phyloP scores from a whole-genome alignment of 495 filamentous ascomycete species.

The Massariosphaeria phaeospora region DNA sequence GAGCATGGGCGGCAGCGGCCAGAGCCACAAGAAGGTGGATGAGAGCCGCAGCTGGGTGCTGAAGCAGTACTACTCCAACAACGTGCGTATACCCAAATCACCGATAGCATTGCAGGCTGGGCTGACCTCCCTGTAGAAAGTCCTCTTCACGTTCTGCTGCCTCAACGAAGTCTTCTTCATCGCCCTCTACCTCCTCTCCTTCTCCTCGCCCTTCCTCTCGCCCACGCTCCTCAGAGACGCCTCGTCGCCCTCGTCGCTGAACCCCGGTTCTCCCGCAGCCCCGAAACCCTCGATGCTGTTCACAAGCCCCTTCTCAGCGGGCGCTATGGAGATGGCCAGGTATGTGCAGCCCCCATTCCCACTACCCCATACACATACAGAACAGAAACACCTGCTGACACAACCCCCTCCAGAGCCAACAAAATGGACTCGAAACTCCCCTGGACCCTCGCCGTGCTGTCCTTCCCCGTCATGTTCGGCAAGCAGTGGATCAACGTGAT shows the following conservation, averaged over 20 bases:
- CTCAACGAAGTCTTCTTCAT: constrained; percentile 97
- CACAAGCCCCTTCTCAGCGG: constrained; percentile 79
- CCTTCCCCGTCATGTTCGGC: constrained; percentile 75
- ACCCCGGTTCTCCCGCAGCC: constrained; percentile 61
- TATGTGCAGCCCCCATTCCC: constrained; percentile 7
- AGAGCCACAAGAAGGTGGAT: constrained; percentile 93
- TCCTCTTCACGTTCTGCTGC: constrained; percentile 85
- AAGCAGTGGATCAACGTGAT: constrained; percentile 95
- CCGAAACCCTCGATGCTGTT: constrained; percentile 64
- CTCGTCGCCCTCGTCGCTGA: constrained; percentile 48
- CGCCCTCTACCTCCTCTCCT: constrained; percentile 93
- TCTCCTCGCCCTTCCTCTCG: constrained; percentile 80
- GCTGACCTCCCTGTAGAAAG: constrained; percentile 53
- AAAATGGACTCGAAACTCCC: constrained; percentile 83
- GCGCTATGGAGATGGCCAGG: constrained; percentile 82
- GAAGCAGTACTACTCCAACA: constrained; percentile 94
- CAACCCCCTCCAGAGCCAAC: constrained; percentile 54
- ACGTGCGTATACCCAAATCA: constrained; percentile 54
- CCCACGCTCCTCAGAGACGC: constrained; percentile 63
- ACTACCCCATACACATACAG: background rate
- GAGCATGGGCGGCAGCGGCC: constrained; percentile 68
- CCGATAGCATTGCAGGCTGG: background rate
- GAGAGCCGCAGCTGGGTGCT: constrained; percentile 70
- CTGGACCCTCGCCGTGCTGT: constrained; percentile 80
- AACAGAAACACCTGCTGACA: background rate